Evolutionary conservation across 2,329 filamentous ascomycete species (phyloP), one percentile per base, ranked within the genome.

Genomic region (Ophiostoma pallidulum): DNA sequence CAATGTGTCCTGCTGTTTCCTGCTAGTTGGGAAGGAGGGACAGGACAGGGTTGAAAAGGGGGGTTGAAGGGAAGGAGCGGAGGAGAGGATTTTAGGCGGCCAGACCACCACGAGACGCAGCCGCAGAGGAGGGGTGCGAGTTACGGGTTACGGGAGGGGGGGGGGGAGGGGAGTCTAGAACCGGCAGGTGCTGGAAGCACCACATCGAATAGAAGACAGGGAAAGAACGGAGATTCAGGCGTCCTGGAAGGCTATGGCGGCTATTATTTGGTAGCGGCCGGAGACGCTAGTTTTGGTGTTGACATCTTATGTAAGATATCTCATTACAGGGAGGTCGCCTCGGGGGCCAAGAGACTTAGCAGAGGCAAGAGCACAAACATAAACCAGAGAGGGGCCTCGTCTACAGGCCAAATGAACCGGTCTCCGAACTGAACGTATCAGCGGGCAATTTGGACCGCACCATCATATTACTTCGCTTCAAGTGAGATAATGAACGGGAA

Each of bases 1-100:
- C 35, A 29, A 43, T 43, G 29, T 35, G 40, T 19, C 32, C 29
- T 35, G 41, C 31, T 43, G 41, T 43, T 19, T 26, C 20, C 18
- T 28, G 5, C 24, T 28, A 28, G 10, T 28, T 6, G 24, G 41
- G 31, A 24, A 43, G 24, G 33, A 12, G 33, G 32, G 32, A n/a
- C n/a, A 26, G 32, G 31, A 31, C 22, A 16, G 32, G n/a, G n/a
- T n/a, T n/a, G n/a, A n/a, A n/a, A 46, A 45, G 22, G 26, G 36
- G 35, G 26, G 10, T 19, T 20, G 14, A 39, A 32, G 43, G 24
- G 35, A 28, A 46, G 43, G 35, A 46, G 36, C 36, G 18, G 32
- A 32, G 35, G 22, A 46, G 43, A 20, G 24, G 43, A 22, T 45
- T 14, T 3, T 19, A 16, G 24, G 24, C 33, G 22, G 43, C 43